Evolutionary conservation across 2,329 filamentous ascomycete species (phyloP), one percentile per base, ranked within the genome.

Genomic region (Niveomyces coronatus): DNA sequence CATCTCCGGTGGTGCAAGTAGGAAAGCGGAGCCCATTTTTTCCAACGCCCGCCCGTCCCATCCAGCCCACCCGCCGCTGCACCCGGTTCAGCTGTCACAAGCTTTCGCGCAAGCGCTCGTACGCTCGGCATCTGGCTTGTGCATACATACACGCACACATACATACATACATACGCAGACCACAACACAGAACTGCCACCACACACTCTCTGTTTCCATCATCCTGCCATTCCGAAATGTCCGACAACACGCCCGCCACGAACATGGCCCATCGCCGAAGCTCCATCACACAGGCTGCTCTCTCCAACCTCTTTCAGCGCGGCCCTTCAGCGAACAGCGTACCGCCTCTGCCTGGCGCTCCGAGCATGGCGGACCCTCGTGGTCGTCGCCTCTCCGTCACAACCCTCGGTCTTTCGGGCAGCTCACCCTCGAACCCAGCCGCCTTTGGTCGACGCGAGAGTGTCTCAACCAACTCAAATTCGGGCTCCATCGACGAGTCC

Each of bases 331-430:
- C 67, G 40, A 63, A 64, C 40, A 55, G 61, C 61, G 20, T 50
- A 48, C 38, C 55, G 59, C 18, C 56, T 70, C 15, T 39, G 16
- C 31, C 56, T 52, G 37, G 34, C 20, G 57, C 56, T 31, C 54
- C 63, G 35, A 57, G 59, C 23, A 60, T 68, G 19, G 67, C 74
- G 45, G 70, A 78, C 39, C 65, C 70, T 46, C 71, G 74, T 45
- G 75, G 77, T 42, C 78, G 82, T 43, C 76, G 83, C 32, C 72
- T 87, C 47, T 88, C 83, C 31, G 74, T 87, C 52, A 79, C 76
- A 31, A 85, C 82, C 4, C 62, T 86, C 20, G 82, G 83, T 23
- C 65, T 86, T n/a, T 82, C 80, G 4, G 82, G 82, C 46, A 71
- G 71, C 16, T 80, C 81, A 4, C 79, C 81, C n/a, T 75, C 52